These are phyloP conservation scores for Urochloa ruziziensis DNA, from an alignment of 176 grass and related monocot species.

Conservation along the genomic window DNA sequence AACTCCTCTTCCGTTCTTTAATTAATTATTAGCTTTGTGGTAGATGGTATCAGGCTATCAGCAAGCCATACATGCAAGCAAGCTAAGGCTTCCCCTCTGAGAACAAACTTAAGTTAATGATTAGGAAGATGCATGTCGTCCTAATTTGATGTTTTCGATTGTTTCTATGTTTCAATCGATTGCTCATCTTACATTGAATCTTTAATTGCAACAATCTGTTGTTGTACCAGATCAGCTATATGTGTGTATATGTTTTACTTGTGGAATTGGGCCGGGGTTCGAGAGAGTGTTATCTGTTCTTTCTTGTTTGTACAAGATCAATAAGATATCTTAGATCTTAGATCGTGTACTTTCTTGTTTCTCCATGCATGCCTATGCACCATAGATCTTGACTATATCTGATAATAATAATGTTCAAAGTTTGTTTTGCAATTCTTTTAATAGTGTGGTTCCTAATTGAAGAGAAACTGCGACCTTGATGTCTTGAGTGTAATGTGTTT, in stretches of 20 bases:
- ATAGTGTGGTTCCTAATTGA: background rate
- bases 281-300: no score
- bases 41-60: background rate
- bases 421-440: background rate
- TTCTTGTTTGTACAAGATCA: no score
- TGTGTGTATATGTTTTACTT: background rate
- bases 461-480: background rate
- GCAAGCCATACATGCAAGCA: background rate
- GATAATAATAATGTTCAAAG: background rate
- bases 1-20: background rate
- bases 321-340: no score
- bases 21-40: background rate
- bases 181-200: background rate
- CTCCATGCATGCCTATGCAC: no score
- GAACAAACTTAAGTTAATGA: background rate
- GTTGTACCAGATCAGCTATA: background rate
- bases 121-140: background rate
- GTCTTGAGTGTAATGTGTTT: background rate
- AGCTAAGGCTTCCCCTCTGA: background rate
- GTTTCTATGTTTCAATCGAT: background rate
- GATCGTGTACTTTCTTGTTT: no score
- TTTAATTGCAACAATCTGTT: background rate
- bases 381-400: background rate
- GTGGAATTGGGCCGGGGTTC: no score
- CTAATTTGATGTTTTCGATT: background rate